Percentiles rank a stretch among this genome's conserved stretches.
Evolutionary conservation across 495 filamentous ascomycete species (phyloP).

Genomic region (Penicillium crystallinum): DNA sequence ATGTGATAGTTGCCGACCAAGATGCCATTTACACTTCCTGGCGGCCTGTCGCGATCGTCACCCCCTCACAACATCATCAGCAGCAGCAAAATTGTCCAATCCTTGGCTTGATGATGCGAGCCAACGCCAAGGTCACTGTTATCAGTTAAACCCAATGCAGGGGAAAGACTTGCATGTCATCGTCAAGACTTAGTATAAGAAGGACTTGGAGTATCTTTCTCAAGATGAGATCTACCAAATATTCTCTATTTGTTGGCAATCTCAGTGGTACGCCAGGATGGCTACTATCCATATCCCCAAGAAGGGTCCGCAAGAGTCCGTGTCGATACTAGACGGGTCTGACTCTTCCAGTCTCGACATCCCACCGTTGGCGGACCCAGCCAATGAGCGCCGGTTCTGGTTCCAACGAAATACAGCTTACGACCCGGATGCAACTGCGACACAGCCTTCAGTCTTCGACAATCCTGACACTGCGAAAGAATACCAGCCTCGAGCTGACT

Average conservation of each 20-base stretch:
- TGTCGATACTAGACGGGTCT: neutral
- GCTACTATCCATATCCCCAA: constrained; percentile 5
- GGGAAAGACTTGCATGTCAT: neutral
- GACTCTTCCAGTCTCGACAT: constrained; percentile 3
- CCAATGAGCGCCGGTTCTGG: constrained; percentile 19
- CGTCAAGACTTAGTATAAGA: neutral
- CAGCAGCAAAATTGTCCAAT: neutral
- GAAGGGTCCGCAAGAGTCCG: neutral
- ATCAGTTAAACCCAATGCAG: neutral
- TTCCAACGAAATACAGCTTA: constrained; percentile 20
- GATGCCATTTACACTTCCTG: constrained; percentile 1
- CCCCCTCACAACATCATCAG: neutral
- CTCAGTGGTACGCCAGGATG: neutral
- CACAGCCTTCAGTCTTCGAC: constrained; percentile 50
- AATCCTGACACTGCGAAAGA: constrained; percentile 44
- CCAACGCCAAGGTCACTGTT: neutral
- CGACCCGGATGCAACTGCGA: constrained; percentile 52
- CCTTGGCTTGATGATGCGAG: constrained; percentile 1
- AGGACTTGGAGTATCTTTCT: neutral
- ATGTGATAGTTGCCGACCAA: constrained; percentile 6
- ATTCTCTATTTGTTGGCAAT: no score
- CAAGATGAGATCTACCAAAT: no score
- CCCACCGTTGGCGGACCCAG: constrained; percentile 13
- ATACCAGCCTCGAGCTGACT: constrained; percentile 47
- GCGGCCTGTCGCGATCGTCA: neutral